Percentiles rank a stretch among this genome's conserved stretches.
These are phyloP conservation scores for Diutina scorzettiae DNA, from an alignment of 1,139 yeast genomes.

Conservation along the genomic window DNA sequence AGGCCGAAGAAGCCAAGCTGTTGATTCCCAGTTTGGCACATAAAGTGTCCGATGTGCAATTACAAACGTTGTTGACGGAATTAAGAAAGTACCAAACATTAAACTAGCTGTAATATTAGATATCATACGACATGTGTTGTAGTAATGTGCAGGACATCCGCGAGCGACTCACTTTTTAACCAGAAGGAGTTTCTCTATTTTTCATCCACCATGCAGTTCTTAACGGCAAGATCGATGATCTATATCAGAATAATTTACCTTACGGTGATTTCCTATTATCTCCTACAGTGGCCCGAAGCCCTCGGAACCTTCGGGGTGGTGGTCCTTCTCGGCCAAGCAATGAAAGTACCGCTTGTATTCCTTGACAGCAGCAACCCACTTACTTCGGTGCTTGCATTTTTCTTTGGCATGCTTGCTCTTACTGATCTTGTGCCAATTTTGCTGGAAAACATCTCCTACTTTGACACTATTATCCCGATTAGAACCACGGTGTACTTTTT, in stretches of 20 bases:
- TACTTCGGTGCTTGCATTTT: conserved; percentile 37
- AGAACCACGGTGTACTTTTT: conserved; percentile 48
- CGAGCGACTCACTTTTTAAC: too few species aligned
- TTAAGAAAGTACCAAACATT: conserved; percentile 52
- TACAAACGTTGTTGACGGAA: conserved; percentile 80
- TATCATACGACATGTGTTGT: too few species aligned
- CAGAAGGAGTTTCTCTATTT: too few species aligned
- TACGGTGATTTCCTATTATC: conserved; percentile 28
- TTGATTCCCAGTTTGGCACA: conserved; percentile 75
- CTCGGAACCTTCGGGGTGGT: conserved; percentile 38
- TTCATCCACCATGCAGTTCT: conserved; percentile 34
- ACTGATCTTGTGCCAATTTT: conserved; percentile 48
- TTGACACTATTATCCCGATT: conserved; percentile 58
- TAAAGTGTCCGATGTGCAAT: conserved; percentile 77
- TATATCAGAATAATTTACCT: conserved; percentile 39
- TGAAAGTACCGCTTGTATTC: conserved; percentile 37
- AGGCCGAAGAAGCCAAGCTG: conserved; percentile 94
- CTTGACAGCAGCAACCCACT: conserved; percentile 36
- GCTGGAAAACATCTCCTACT: conserved; percentile 43
- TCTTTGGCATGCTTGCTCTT: conserved; percentile 32
- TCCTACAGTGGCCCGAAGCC: conserved; percentile 28
- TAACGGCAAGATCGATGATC: conserved; percentile 39
- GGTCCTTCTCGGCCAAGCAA: conserved; percentile 44
- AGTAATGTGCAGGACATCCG: too few species aligned
- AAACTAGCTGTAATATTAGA: too few species aligned